These are phyloP conservation scores for Clonostachys chloroleuca DNA, from an alignment of 2,329 filamentous ascomycete genomes.

Conservation along the genomic window DNA sequence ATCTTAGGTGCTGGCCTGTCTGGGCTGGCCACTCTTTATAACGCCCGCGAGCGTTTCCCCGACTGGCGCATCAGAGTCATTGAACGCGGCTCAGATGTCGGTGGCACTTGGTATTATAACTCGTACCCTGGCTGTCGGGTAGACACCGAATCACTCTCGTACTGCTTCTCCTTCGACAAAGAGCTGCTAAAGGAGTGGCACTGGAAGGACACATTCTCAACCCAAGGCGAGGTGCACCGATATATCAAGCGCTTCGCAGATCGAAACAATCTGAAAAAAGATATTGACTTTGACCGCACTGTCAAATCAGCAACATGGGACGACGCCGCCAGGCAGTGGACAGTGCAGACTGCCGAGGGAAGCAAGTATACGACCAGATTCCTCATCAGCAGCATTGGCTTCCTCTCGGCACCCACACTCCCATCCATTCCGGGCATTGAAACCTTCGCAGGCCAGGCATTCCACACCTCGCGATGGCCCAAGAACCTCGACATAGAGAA, in stretches of 20 bases:
- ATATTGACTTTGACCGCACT: conserved; percentile 30
- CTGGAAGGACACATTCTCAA: conserved; percentile 26
- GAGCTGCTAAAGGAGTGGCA: conserved; percentile 31
- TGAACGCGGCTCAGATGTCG: conserved; percentile 1
- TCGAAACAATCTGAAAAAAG: conserved; percentile 28
- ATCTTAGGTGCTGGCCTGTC: too few species aligned
- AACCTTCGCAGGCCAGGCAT: neutral
- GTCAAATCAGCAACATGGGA: conserved; percentile 30
- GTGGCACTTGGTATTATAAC: conserved; percentile 28
- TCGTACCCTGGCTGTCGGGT: conserved; percentile 25
- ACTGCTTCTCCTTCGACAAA: conserved; percentile 15
- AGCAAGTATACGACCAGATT: conserved; percentile 21
- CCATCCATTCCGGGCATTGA: conserved; percentile 22
- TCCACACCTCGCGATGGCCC: neutral
- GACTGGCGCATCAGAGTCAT: conserved; percentile 3
- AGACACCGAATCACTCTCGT: conserved; percentile 14
- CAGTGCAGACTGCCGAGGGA: conserved; percentile 27
- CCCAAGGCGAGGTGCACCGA: conserved; percentile 21
- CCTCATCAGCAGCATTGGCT: conserved; percentile 32
- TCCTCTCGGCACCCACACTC: conserved; percentile 29
- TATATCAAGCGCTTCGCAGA: conserved; percentile 36
- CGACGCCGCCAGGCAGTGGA: conserved; percentile 22
- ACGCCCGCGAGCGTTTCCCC: too few species aligned
- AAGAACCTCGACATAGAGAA: neutral
- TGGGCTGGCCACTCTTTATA: too few species aligned